Base-by-base conservation (phyloP, 805 yeast species). In the Yamadazyma philogaea region DNA sequence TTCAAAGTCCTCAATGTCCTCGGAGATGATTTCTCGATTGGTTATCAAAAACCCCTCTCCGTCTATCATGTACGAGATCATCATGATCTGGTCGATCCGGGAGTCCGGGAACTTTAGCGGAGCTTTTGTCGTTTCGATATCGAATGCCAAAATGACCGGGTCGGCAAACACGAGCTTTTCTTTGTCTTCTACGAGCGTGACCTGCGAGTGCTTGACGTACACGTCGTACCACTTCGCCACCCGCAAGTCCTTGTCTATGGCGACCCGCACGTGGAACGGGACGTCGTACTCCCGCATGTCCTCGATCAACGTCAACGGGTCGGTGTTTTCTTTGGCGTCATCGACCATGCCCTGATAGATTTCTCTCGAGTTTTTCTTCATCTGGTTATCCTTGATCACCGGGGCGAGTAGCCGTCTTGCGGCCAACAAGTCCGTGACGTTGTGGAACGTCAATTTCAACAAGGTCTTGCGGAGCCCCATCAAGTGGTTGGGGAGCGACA, bases 1-100 rank as follows among this genome's bases (percentile, higher is more conserved):
- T 62, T 93, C 99, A 54, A 93, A 93, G 64, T 93, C 98, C 39
- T 86, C 96, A 44, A 93, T 93, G 61, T 95, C 98, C 59, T 88
- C 87, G 6, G 95, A 82, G 30, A 93, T 90, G 53, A 93, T 88
- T 52, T 90, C 96, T 54, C 99, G 71, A 59, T 93, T 93, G 7
- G 98, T 93, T 46, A 93, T 95, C 30, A 93, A 68, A 58, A 70
- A 93, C 30, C 99, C 99, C 53, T 87, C 95, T 8, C 98, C 99
- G 59, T 93, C 99, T 47, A 93, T 90, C 99, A 95, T 95, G 60
- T 93, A 93, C 2, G 99, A 95, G 39, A 93, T 93, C 99, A 95
- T 95, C 97, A 93, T 93, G 31, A 93, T 78, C 62, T 87, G 95
- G 65, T 93, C 99, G 5, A 85, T 74, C 8, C 84, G 72, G 5